Percentiles rank a stretch among this genome's conserved stretches.
phyloP scores from a whole-genome alignment of 78 protist species.

The Creolimax fragrantissima region DNA sequence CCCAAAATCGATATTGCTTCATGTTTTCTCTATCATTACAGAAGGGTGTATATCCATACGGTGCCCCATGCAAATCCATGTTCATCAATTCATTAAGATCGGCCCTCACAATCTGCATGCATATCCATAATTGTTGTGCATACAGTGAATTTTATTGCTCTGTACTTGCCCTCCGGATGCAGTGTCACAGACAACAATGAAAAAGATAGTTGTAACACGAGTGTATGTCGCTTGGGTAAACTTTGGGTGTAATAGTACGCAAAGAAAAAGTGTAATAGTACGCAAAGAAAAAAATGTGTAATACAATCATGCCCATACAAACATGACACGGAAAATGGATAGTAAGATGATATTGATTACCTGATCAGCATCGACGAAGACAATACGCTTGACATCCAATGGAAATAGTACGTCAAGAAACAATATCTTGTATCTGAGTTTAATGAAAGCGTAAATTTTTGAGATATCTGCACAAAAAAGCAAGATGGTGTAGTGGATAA shows the following conservation, averaged over 20 bases:
- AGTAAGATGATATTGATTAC: no score
- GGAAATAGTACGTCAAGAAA: slow-evolving; percentile 99
- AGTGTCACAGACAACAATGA: no score
- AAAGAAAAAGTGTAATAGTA: no score
- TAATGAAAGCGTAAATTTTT: neutral
- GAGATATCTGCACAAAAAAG: neutral
- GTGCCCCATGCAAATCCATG: slow-evolving; percentile 40
- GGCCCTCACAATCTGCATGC: slow-evolving; percentile 57
- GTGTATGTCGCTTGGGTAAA: no score
- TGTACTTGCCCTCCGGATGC: neutral
- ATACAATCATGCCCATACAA: no score
- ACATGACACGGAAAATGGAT: no score
- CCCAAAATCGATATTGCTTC: slow-evolving; percentile 93
- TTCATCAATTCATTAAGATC: slow-evolving; percentile 88
- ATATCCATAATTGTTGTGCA: neutral
- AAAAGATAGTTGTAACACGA: no score
- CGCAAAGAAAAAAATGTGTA: no score
- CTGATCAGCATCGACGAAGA: slow-evolving; percentile 95
- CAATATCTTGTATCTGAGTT: slow-evolving; percentile 72
- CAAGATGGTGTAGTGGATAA: no score
- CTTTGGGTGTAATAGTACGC: neutral
- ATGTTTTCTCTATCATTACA: slow-evolving; percentile 72
- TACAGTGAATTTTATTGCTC: neutral
- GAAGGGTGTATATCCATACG: slow-evolving; percentile 87
- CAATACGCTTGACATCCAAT: slow-evolving; percentile 57